Base-by-base conservation (phyloP, 2,329 filamentous ascomycete genomes). In the Pestalotiopsis sp. region DNA sequence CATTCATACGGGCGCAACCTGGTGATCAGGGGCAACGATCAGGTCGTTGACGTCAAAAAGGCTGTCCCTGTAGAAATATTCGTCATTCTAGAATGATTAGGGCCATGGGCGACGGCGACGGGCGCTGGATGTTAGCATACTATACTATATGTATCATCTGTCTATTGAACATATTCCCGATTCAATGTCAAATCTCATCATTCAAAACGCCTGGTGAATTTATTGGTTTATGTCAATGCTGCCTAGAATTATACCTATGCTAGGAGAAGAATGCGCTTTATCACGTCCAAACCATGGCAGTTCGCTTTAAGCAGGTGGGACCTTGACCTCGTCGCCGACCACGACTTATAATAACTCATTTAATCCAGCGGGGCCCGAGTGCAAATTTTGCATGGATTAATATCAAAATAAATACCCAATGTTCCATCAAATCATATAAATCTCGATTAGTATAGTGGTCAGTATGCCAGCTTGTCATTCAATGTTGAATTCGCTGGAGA, bases 81-180 rank as follows among this genome's bases (percentile, higher is more conserved):
- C 36, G 4, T 63, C 38, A 31, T 63, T 36, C 17, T 17, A 49
- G 20, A 39, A 55, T 25, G 17, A 20, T 12, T 20, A 36, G 38
- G 61, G 36, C 17, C 9, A 64, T 13, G 17, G 62, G 23, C 20
- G 17, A 64, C 27, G 38, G 39, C 49, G 20, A 38, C n/a, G n/a
- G 23, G 39, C n/a, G n/a, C n/a, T 12, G 39, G 38, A 25, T 36
- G 31, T n/a, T 20, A 36, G 41, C 25, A 65, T 65, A 57, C n/a
- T 58, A 65, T 65, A 65, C 64, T 57, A 65, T 65, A 49, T 65
- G 31, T 65, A 36, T 45, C 13, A 52, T 49, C 20, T 64, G 39
- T 45, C 41, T 25, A 64, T 64, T 64, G 61, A 49, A 64, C n/a
- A 52, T 64, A 49, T 25, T 25, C 9, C 49, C 49, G 17, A 61